These are phyloP conservation scores for Lasiosphaeris hirsuta DNA, from an alignment of 495 filamentous ascomycete species.

Conservation along the genomic window DNA sequence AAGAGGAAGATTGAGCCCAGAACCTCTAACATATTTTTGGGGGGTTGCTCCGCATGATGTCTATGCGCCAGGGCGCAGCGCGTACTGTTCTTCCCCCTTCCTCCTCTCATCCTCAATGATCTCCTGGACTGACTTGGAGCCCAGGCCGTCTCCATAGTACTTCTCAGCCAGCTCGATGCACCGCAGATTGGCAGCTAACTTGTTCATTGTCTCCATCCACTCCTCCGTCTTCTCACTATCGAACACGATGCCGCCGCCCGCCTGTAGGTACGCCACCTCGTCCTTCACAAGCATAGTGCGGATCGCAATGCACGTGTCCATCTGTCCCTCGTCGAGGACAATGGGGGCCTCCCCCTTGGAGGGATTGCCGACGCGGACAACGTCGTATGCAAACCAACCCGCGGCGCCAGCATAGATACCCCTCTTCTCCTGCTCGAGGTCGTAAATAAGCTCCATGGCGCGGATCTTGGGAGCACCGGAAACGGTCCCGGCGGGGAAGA, in stretches of 20 bases:
- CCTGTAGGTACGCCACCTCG: slow-evolving; percentile 86
- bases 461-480: slow-evolving; percentile 92
- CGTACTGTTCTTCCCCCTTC: slow-evolving; percentile 33
- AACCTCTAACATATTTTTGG: too few species aligned
- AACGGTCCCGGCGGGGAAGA: slow-evolving; percentile 94
- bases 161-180: slow-evolving; percentile 83
- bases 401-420: slow-evolving; percentile 97
- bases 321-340: slow-evolving; percentile 62
- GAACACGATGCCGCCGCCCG: slow-evolving; percentile 96
- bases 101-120: slow-evolving; percentile 35
- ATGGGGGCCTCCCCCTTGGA: slow-evolving; percentile 19
- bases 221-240: slow-evolving; percentile 93
- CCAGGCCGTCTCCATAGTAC: slow-evolving; percentile 47
- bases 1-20: too few species aligned
- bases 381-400: slow-evolving; percentile 80
- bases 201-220: slow-evolving; percentile 96
- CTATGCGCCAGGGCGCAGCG: not conserved
- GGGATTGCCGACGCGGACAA: slow-evolving; percentile 40
- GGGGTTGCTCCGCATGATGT: too few species aligned
- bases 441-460: slow-evolving; percentile 95
- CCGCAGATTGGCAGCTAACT: slow-evolving; percentile 81
- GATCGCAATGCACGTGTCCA: slow-evolving; percentile 99
- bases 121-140: slow-evolving; percentile 32
- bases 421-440: slow-evolving; percentile 87
- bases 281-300: slow-evolving; percentile 95